phyloP scores from a whole-genome alignment of 805 yeast species.

The Suhomyces canberraensis region DNA sequence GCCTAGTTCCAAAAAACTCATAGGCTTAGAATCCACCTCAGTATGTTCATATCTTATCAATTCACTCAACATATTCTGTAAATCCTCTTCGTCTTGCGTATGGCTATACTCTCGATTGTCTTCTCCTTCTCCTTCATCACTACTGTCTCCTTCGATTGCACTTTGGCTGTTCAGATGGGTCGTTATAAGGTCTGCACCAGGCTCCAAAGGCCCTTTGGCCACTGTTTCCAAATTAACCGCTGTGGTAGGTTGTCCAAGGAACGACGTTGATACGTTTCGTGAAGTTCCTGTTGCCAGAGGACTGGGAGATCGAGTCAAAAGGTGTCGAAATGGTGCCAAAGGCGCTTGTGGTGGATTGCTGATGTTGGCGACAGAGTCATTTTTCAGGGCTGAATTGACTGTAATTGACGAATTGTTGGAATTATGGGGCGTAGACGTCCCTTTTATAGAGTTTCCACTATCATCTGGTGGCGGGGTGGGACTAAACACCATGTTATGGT shows the following conservation, averaged over 20 bases:
- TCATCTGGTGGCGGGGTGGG: too few relatives aligned
- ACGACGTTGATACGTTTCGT: too few relatives aligned
- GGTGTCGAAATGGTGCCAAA: too few relatives aligned
- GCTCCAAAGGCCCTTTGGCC: background rate
- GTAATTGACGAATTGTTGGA: too few relatives aligned
- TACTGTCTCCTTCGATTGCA: conserved; percentile 1
- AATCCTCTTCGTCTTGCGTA: conserved; percentile 21
- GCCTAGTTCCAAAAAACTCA: conserved; percentile 11
- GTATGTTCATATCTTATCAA: conserved; percentile 13
- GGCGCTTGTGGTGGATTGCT: too few relatives aligned
- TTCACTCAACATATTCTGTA: conserved; percentile 21
- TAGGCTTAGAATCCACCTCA: background rate
- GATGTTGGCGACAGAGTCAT: too few relatives aligned
- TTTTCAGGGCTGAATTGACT: too few relatives aligned
- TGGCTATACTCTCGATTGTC: conserved; percentile 5
- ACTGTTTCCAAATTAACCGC: conserved; percentile 20
- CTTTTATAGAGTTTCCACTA: too few relatives aligned
- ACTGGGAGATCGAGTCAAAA: conserved; percentile 1
- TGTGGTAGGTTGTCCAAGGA: conserved; percentile 17
- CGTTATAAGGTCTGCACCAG: background rate
- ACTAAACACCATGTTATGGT: too few relatives aligned
- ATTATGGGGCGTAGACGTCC: too few relatives aligned
- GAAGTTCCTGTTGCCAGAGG: too few relatives aligned
- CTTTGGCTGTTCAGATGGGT: background rate
- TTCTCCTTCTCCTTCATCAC: conserved; percentile 7